Evolutionary conservation across 164 flowering plant species (phyloP).

Genomic region (Umbellularia californica): DNA sequence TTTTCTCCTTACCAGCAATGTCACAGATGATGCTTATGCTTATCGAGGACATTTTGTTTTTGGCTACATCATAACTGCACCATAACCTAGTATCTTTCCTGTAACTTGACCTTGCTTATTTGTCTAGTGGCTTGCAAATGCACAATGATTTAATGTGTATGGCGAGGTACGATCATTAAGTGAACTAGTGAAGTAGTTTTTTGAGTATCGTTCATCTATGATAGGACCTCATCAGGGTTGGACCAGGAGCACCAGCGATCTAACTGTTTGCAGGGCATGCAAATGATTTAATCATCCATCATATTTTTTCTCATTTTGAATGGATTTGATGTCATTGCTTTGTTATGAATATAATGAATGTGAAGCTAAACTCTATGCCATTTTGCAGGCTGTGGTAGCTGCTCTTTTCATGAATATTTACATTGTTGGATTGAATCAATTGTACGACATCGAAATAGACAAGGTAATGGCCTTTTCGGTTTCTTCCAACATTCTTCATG

Average conservation of each 20-base stretch:
- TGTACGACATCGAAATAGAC: constrained; percentile 90
- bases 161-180: too few relatives aligned
- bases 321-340: neutral
- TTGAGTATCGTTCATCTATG: neutral
- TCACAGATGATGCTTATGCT: neutral
- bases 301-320: neutral
- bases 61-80: neutral
- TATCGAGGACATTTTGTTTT: neutral
- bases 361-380: neutral
- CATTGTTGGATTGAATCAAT: constrained; percentile 89
- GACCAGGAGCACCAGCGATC: neutral
- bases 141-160: neutral
- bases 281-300: neutral
- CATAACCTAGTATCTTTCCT: neutral
- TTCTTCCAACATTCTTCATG: neutral
- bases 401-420: constrained; percentile 92
- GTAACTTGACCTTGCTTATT: neutral
- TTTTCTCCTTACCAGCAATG: neutral
- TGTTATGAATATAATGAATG: neutral
- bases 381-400: constrained; percentile 79
- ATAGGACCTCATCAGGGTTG: neutral
- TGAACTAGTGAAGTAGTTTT: too few relatives aligned
- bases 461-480: constrained; percentile 47
- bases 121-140: neutral
- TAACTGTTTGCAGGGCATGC: neutral